Evolutionary conservation across 768 basidiomycete genomes (phyloP), one percentile per base, ranked within the genome.

Genomic region (Leccinum truebloodii): DNA sequence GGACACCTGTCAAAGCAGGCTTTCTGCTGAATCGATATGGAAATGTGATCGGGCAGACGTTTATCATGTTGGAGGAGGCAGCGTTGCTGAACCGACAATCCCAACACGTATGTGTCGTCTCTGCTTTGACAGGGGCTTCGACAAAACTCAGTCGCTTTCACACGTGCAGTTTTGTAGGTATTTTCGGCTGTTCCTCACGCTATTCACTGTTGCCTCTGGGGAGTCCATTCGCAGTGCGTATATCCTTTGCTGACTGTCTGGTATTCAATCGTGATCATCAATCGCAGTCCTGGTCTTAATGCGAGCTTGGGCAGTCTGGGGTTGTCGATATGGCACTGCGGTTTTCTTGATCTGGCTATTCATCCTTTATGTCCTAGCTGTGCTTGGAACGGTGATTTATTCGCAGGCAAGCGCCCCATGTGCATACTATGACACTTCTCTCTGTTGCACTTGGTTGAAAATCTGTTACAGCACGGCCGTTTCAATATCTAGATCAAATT

Each of bases 281-380:
- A 61, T 60, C 10, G 39, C 48, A 68, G 67, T 67, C 22, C 48
- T 67, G 41, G 67, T 68, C 10, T 52, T 63, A 4, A 54, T 65
- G 61, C 65, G 65, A 5, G 67, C 63, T 37, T 65, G 67, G 65
- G 66, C 63, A 6, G 57, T 60, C 22, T 68, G 66, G 63, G 66
- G 66, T 1, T 67, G 66, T 41, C 53, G 34, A 9, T 52, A 56
- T 20, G 56, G 57, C 18, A 37, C n/a, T 14, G 52, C 58, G 1
- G 10, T 57, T n/a, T 46, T 18, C 16, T 35, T 68, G n/a, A 39
- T 67, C 2, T 7, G 26, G 14, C 13, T 59, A n/a, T 68, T 65
- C 30, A 26, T 54, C 0, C 1, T 55, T 30, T 67, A 68, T 52
- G 6, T 63, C 10, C 0, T 59, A 14, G 10, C 52, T 14, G 13